Evolutionary conservation across 352 stramenopile species (phyloP), one percentile per base, ranked within the genome.

Genomic region (Phytophthora crassamura): DNA sequence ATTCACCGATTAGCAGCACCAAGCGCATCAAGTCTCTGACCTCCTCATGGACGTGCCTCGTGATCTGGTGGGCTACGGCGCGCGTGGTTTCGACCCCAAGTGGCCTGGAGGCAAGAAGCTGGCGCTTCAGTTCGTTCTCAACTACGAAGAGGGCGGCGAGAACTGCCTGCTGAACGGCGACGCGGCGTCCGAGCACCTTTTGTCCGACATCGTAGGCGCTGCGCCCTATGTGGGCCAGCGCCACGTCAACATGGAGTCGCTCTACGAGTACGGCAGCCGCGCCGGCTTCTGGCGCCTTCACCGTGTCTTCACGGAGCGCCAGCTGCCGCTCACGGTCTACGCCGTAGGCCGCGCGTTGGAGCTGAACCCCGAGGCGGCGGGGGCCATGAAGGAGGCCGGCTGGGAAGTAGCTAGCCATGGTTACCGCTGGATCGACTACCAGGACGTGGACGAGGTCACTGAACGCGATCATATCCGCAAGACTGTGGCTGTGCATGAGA

Each of bases 91-190:
- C 22, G 82, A 93, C 58, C 80, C 88, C 40, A 78, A 91, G 67
- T 87, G 96, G 94, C 91, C 94, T 36, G 59, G 75, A 58, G 67
- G 74, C 62, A 88, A 92, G 69, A 93, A 96, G 65, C 74, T 98
- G 40, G 95, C 95, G 32, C 57, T 91, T 39, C 96, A 98, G 69
- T 97, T 99, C 64, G 96, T 99, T 7, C 89, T 99, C 60, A 99
- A 99, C 80, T 99, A 98, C 75, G 95, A 99, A 78, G 96, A 98
- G 74, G 96, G 96, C 39, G 93, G 93, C 36, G 96, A 99, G 69
- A 98, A 93, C 72, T 98, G 92, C 59, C 66, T 97, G 18, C 78
- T 98, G 15, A 86, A 98, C 68, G 93, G 93, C 3, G 94, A 98
- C 70, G 49, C 40, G 8, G 80, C 84, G 52, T 97, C 85, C 20